Evolutionary conservation across 208 protist species (phyloP), one percentile per base, ranked within the genome.

Genomic region (Acanthamoeba healyi): DNA sequence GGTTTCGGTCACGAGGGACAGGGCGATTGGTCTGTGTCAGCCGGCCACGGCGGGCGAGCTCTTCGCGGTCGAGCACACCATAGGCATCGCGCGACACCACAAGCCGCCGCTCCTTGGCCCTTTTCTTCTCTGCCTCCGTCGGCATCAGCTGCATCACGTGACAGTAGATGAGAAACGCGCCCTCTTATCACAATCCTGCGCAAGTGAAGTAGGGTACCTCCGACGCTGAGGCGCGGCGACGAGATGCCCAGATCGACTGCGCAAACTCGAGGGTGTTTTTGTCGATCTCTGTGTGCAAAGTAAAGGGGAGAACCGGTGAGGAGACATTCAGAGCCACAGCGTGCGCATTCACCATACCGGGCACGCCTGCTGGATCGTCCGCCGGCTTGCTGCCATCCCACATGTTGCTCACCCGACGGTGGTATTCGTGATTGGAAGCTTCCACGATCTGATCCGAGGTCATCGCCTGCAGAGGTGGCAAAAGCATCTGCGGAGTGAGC

Each of bases 371-470:
- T 3, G 26, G 26, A 36, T 84, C 74, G 24, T 49, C 38, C 7
- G 15, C 5, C 17, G 74, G 74, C 74, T 90, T 90, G 82, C 2
- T 42, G 10, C 24, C 82, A 32, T 49, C 58, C 58, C 54, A 72
- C 82, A 90, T 90, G 49, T 72, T 90, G 82, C 22, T 70, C 38
- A 90, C 54, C 17, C 82, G 49, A 4, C 82, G 49, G 6, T 29
- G 29, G 54, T 90, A 90, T 42, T 90, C 82, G 36, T 90, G 82
- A n/a, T 90, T 90, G 34, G 82, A 90, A 4, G 82, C 82, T 29
- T 32, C 82, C 56, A 90, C 56, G 46, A 90, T 90, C 34, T 90
- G 36, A 7, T 90, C 56, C n/a, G 38, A 36, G 15, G 82, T 72
- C 82, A 90, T 90, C 0, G 46, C 19, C 54, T 90, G 44, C 42